Conservation (phyloP, 371 early-diverging fungal genomes). For the Cokeromyces recurvatus region DNA sequence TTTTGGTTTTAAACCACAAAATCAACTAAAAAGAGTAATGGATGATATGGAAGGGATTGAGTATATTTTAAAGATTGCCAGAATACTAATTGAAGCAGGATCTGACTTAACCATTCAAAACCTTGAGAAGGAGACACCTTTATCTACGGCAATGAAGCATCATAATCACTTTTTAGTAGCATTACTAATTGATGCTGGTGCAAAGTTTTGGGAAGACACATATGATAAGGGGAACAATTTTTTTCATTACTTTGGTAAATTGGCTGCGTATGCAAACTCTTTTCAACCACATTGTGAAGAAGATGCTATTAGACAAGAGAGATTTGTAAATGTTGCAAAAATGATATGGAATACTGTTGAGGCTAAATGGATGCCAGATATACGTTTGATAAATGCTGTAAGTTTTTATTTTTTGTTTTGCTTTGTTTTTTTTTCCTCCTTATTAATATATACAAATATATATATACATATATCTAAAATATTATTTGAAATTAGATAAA, state of each 20-base stretch:
- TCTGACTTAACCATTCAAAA: constrained; percentile 29
- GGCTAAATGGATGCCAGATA: background rate
- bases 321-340: constrained; percentile 2
- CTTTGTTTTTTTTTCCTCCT: too few relatives aligned
- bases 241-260: constrained; percentile 30
- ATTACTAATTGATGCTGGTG: constrained; percentile 26
- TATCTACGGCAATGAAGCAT: constrained; percentile 32
- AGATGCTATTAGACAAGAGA: background rate
- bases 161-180: constrained; percentile 24
- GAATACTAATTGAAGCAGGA: constrained; percentile 22
- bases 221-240: constrained; percentile 28
- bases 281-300: constrained; percentile 3
- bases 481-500: constrained; percentile 22
- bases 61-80: constrained; percentile 21
- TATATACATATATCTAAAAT: too few relatives aligned
- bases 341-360: constrained; percentile 12
- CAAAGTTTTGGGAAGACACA: constrained; percentile 21
- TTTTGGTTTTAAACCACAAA: too few relatives aligned
- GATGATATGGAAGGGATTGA: constrained; percentile 32
- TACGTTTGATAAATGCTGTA: background rate
- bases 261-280: constrained; percentile 4
- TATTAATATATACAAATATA: too few relatives aligned
- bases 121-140: constrained; percentile 35
- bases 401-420: background rate
- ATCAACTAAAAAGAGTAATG: background rate